These are phyloP conservation scores for Septoria linicola DNA, from an alignment of 2,329 filamentous ascomycete species.

Conservation along the genomic window DNA sequence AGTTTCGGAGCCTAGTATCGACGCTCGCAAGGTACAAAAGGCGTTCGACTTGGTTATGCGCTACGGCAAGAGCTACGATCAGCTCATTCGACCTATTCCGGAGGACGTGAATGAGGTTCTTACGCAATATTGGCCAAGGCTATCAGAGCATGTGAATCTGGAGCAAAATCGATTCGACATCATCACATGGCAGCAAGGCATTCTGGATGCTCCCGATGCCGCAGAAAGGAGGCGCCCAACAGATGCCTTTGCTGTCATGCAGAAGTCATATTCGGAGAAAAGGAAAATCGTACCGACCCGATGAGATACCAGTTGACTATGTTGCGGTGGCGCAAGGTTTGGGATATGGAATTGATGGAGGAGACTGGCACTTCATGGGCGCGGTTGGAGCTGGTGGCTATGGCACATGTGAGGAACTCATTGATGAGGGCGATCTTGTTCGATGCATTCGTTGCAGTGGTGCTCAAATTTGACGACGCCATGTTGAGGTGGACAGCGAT, in stretches of 20 bases:
- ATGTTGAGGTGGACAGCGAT: not conserved
- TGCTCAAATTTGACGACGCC: not conserved
- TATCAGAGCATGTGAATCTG: too few relatives aligned
- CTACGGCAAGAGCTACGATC: too few relatives aligned
- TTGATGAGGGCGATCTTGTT: constrained; percentile 8
- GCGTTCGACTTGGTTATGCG: too few relatives aligned
- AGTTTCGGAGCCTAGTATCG: not conserved
- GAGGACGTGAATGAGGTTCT: too few relatives aligned
- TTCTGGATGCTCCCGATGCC: too few relatives aligned
- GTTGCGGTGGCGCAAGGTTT: not conserved
- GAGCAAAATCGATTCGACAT: not conserved
- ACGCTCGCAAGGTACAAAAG: too few relatives aligned
- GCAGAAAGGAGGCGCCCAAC: not conserved
- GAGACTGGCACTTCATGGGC: not conserved
- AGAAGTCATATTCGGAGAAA: not conserved
- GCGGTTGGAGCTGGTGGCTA: not conserved
- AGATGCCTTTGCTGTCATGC: not conserved
- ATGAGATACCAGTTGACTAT: not conserved
- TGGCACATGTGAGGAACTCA: not conserved
- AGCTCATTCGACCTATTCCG: too few relatives aligned
- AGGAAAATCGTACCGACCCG: not conserved
- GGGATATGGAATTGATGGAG: constrained; percentile 1
- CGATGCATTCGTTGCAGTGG: constrained; percentile 5
- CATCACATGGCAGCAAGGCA: not conserved
- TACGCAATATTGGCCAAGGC: too few relatives aligned